Base-by-base conservation (phyloP, 2,329 filamentous ascomycete species). In the Biscogniauxia mediterranea region DNA sequence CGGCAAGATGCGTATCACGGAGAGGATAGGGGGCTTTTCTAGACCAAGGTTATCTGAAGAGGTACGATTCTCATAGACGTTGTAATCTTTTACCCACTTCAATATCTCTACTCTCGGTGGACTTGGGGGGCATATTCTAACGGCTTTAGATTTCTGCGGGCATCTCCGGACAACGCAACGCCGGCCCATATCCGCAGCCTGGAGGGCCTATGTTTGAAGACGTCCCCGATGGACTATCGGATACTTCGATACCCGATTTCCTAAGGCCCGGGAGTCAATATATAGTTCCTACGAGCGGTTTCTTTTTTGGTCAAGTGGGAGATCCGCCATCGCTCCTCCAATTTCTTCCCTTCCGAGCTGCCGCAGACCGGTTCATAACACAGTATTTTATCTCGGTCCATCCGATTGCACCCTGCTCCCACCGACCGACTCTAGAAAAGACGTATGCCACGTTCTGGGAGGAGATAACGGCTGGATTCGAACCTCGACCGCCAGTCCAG, bases 21-120 rank as follows among this genome's bases (percentile, higher is more conserved):
- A 93, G 70, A 82, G 89, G 46, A 85, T 93, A 64, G 90, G 90
- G 17, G 89, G 89, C 0, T 83, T 90, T 66, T 87, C 90, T 52
- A 80, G 89, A 53, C 89, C 90, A 2, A 86, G 87, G 67, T 82
- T 93, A 60, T 82, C 85, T 3, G 87, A 92, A 73, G 89, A 92
- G 79, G 85, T 90, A 78, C 65, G 78, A 61, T 59, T 61, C 58
- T 60, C 23, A 54, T 17, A 52, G 42, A 42, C 28, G 11, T 32
- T 9, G 58, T 57, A 26, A 55, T 42, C 38, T 58, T 58, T 26
- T 13, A 20, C 55, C 53, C 54, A 42, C 20, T 51, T 49, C 38
- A n/a, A 15, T 46, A n/a, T 11, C 17, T 15, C 6, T 2, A 9
- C 38, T n/a, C 13, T 2, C 11, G 13, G 38, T 17, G 15, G 38